Conservation (phyloP, 148 eudicot species). For the Linanthus parryae region DNA sequence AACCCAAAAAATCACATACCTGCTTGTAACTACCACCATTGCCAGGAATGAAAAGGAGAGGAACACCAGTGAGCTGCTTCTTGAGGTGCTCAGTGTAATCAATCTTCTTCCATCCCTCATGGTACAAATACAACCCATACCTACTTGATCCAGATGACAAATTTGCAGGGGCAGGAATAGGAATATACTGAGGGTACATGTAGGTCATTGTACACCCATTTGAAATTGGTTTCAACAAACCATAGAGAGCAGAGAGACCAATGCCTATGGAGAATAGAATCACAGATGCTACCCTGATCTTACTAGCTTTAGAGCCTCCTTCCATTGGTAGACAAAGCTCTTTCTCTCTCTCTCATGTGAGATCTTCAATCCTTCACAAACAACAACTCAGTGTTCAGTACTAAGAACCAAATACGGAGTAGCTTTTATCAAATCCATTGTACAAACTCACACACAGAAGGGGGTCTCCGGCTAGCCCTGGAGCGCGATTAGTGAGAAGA, state of each 20-base stretch:
- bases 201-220: conserved; percentile 92
- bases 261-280: conserved; percentile 35
- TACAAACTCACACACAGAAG: too few relatives aligned
- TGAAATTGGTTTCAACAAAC: conserved; percentile 48
- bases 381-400: too few relatives aligned
- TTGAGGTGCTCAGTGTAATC: conserved; percentile 73
- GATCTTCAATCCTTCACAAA: too few relatives aligned
- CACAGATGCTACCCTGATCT: conserved; percentile 38
- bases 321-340: too few relatives aligned
- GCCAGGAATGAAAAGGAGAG: conserved; percentile 83
- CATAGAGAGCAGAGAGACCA: conserved; percentile 44
- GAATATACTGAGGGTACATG: conserved; percentile 96
- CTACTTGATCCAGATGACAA: conserved; percentile 50
- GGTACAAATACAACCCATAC: conserved; percentile 82
- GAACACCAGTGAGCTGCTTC: conserved; percentile 71
- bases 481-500: too few relatives aligned
- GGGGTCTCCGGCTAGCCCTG: too few relatives aligned
- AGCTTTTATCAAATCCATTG: too few relatives aligned
- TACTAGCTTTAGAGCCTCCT: too few relatives aligned
- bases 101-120: conserved; percentile 95
- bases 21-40: conserved; percentile 97
- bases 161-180: conserved; percentile 55
- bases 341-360: too few relatives aligned
- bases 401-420: too few relatives aligned
- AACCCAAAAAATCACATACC: conserved; percentile 26